These are phyloP conservation scores for Phaeotremella fagi DNA, from an alignment of 768 basidiomycete genomes.

Conservation along the genomic window DNA sequence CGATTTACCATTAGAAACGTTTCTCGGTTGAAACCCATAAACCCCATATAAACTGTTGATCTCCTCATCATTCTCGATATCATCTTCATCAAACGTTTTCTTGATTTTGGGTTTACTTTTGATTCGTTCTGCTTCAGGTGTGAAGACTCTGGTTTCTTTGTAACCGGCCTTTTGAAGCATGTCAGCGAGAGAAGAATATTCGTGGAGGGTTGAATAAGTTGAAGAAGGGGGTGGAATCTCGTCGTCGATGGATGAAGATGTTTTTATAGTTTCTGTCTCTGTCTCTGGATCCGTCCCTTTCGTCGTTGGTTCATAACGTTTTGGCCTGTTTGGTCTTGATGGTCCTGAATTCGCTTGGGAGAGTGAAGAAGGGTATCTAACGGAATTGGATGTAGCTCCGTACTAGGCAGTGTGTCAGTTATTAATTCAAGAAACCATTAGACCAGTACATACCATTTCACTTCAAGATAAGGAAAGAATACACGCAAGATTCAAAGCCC, in stretches of 20 bases:
- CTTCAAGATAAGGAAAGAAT: too few relatives aligned
- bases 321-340: constrained; percentile 11
- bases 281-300: too few relatives aligned
- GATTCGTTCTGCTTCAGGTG: constrained; percentile 64
- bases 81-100: constrained; percentile 30
- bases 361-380: constrained; percentile 22
- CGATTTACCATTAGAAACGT: neutral
- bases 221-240: constrained; percentile 11
- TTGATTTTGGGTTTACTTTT: constrained; percentile 20
- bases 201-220: constrained; percentile 4
- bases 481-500: too few relatives aligned
- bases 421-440: too few relatives aligned
- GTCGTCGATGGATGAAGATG: constrained; percentile 19
- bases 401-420: too few relatives aligned
- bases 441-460: too few relatives aligned
- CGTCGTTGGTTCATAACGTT: neutral
- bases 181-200: constrained; percentile 77
- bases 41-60: constrained; percentile 22
- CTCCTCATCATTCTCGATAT: constrained; percentile 25
- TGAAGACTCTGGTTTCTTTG: constrained; percentile 85
- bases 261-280: too few relatives aligned
- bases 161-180: constrained; percentile 81
- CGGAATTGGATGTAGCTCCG: too few relatives aligned
- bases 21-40: constrained; percentile 15
- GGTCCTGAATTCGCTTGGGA: constrained; percentile 24